Conservation (phyloP, 192 early-diverging fungal species). For the Pilobolus umbonatus region DNA sequence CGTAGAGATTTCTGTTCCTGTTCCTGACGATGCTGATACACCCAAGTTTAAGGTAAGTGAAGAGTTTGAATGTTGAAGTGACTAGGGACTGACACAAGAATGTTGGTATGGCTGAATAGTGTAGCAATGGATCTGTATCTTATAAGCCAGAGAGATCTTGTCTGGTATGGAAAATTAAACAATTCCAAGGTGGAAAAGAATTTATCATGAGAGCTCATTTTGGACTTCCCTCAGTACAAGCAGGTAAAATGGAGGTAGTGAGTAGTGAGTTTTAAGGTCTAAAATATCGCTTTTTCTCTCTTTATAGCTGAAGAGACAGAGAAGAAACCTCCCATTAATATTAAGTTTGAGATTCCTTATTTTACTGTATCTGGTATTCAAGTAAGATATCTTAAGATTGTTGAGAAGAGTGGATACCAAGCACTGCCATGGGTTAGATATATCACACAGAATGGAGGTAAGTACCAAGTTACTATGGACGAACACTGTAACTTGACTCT, state of each 20-base stretch:
- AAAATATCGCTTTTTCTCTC: not conserved
- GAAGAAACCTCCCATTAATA: constrained; percentile 75
- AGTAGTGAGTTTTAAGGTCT: no score
- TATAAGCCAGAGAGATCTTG: constrained; percentile 94
- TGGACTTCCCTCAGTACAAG: constrained; percentile 79
- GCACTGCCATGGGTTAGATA: constrained; percentile 88
- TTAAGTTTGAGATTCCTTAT: constrained; percentile 89
- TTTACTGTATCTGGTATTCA: constrained; percentile 89
- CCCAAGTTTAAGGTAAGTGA: constrained; percentile 77
- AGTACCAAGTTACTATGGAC: not conserved
- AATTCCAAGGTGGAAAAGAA: constrained; percentile 97
- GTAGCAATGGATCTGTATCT: constrained; percentile 79
- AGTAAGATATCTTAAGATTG: constrained; percentile 87
- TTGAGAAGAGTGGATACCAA: constrained; percentile 85
- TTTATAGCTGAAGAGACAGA: constrained; percentile 72
- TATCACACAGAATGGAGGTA: constrained; percentile 77
- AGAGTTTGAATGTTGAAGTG: not conserved
- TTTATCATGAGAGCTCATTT: constrained; percentile 87
- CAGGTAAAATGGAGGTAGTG: constrained; percentile 35
- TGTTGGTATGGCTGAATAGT: constrained; percentile 30
- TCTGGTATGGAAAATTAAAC: constrained; percentile 97
- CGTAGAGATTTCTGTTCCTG: constrained; percentile 97
- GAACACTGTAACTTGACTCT: not conserved
- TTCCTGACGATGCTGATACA: constrained; percentile 95
- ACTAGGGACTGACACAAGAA: not conserved